Evolutionary conservation across 805 yeast species (phyloP).

Genomic region (Dipodascopsis uninucleata): DNA sequence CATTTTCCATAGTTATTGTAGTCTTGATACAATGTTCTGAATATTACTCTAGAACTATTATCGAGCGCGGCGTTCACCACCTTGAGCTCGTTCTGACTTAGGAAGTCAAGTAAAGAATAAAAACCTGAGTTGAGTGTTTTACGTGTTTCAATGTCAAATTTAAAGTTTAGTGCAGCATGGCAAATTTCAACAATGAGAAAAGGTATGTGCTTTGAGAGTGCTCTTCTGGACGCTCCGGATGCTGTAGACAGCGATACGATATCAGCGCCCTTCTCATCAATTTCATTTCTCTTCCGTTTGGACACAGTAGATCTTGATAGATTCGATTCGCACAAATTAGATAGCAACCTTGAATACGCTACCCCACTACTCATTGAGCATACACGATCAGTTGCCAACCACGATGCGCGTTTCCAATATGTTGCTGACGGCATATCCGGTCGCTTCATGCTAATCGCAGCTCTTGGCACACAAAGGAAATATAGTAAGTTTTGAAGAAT

Average conservation of each 20-base stretch:
- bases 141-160: slow-evolving; percentile 44
- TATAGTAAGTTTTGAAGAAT: slow-evolving; percentile 51
- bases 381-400: slow-evolving; percentile 5
- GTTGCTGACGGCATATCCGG: neutral
- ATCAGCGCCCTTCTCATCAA: slow-evolving; percentile 1
- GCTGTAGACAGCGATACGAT: slow-evolving; percentile 44
- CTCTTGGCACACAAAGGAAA: slow-evolving; percentile 38
- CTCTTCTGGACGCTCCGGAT: slow-evolving; percentile 49
- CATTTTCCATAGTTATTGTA: slow-evolving; percentile 79
- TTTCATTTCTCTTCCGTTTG: slow-evolving; percentile 1
- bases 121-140: slow-evolving; percentile 52
- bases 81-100: slow-evolving; percentile 64
- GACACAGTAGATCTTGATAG: neutral
- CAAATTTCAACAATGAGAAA: slow-evolving; percentile 58
- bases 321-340: slow-evolving; percentile 20
- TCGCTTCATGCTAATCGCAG: slow-evolving; percentile 12
- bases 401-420: slow-evolving; percentile 19
- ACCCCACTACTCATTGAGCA: slow-evolving; percentile 14
- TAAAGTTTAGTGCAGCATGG: slow-evolving; percentile 47
- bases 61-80: slow-evolving; percentile 65
- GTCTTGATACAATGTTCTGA: slow-evolving; percentile 63
- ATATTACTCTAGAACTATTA: slow-evolving; percentile 61
- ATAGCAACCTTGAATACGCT: slow-evolving; percentile 19
- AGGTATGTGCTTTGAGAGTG: slow-evolving; percentile 62
- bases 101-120: slow-evolving; percentile 61